These are phyloP conservation scores for Erysimum cheiranthoides DNA, from an alignment of 345 rosid genomes.

Conservation along the genomic window DNA sequence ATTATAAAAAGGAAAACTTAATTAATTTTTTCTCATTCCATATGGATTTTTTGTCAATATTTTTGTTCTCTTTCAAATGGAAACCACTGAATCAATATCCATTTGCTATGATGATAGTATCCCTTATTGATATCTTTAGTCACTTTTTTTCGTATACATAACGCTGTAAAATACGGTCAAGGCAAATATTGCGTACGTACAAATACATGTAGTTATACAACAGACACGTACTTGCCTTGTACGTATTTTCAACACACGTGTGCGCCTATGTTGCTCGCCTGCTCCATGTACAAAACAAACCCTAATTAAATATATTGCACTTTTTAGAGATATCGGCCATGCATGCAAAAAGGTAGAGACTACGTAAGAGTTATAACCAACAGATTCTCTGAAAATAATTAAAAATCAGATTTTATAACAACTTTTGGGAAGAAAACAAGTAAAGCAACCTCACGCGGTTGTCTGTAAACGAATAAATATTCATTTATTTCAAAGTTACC, in stretches of 20 bases:
- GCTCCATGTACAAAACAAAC: constrained; percentile 39
- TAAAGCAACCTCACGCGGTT: constrained; percentile 37
- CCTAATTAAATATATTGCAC: constrained; percentile 22
- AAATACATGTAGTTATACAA: constrained; percentile 25
- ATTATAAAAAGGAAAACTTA: too few species aligned
- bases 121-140: too few species aligned
- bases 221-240: constrained; percentile 37
- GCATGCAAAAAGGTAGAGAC: constrained; percentile 41
- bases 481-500: constrained; percentile 21
- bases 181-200: constrained; percentile 23
- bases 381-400: constrained; percentile 27
- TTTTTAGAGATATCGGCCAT: constrained; percentile 36
- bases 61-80: too few species aligned
- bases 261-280: constrained; percentile 27
- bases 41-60: too few species aligned
- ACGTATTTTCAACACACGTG: constrained; percentile 41
- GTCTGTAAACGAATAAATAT: constrained; percentile 25
- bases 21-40: too few species aligned
- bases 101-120: too few species aligned
- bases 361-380: constrained; percentile 42
- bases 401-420: constrained; percentile 27
- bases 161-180: constrained; percentile 36
- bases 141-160: constrained; percentile 30
- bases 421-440: constrained; percentile 44
- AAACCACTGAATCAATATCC: too few species aligned